These are phyloP conservation scores for Penicillium arizonense DNA, from an alignment of 495 filamentous ascomycete genomes.

Conservation along the genomic window DNA sequence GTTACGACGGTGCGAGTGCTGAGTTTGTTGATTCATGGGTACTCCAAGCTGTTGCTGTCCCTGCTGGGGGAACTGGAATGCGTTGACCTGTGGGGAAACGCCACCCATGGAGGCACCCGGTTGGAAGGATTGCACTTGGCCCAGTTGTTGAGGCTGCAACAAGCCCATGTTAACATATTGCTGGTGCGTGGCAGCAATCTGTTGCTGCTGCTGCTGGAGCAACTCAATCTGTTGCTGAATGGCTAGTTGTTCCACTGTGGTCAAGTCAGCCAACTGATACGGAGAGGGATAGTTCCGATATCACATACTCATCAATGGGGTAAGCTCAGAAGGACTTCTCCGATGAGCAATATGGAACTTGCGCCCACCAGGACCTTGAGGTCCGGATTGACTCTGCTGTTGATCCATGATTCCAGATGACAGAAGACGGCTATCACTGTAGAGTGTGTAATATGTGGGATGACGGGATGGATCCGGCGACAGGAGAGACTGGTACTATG, in stretches of 20 bases:
- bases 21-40: conserved; percentile 75
- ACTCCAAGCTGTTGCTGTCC: conserved; percentile 71
- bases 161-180: conserved; percentile 98
- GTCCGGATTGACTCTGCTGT: conserved; percentile 71
- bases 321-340: conserved; percentile 95
- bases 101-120: conserved; percentile 63
- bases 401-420: conserved; percentile 69
- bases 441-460: conserved; percentile 22
- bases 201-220: conserved; percentile 97
- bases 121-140: conserved; percentile 65
- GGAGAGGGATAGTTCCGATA: conserved; percentile 19
- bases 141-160: conserved; percentile 79
- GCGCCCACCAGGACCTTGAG: conserved; percentile 80
- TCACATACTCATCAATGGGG: conserved; percentile 96
- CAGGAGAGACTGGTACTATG: conserved; percentile 24
- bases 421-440: conserved; percentile 17
- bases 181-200: conserved; percentile 92
- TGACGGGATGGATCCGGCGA: conserved; percentile 14
- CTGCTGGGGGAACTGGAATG: conserved; percentile 88
- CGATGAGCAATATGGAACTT: conserved; percentile 97
- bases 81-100: conserved; percentile 74
- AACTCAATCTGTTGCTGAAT: conserved; percentile 98
- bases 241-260: conserved; percentile 92
- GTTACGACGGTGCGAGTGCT: conserved; percentile 89
- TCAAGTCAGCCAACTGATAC: conserved; percentile 10